These are phyloP conservation scores for Neurospora sp. DNA, from an alignment of 2,329 filamentous ascomycete genomes.

Conservation along the genomic window DNA sequence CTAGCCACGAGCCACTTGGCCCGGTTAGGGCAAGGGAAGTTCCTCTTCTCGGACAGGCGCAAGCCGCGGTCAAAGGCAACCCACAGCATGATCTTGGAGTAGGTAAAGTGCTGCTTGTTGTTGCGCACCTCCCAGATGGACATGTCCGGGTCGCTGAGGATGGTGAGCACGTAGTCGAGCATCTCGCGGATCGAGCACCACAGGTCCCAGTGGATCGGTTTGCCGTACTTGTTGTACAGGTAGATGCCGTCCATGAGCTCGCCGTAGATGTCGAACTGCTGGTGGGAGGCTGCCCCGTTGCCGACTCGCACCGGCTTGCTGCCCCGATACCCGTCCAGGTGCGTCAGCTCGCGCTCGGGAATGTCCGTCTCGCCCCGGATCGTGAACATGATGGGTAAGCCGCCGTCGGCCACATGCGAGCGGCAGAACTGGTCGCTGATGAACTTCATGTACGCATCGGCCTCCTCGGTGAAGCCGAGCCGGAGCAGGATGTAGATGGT, in stretches of 20 bases:
- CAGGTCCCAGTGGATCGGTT: conserved; percentile 65
- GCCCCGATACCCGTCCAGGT: conserved; percentile 62
- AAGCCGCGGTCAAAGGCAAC: conserved; percentile 69
- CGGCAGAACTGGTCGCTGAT: conserved; percentile 61
- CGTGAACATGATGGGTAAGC: conserved; percentile 72
- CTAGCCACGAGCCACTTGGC: conserved; percentile 54
- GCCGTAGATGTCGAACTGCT: conserved; percentile 71
- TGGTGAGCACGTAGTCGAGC: conserved; percentile 59
- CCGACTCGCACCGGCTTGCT: conserved; percentile 67
- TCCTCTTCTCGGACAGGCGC: conserved; percentile 64
- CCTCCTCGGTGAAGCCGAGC: conserved; percentile 65
- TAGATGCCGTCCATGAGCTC: conserved; percentile 71
- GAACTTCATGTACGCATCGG: conserved; percentile 69
- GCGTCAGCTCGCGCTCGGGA: conserved; percentile 56
- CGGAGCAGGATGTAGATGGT: conserved; percentile 69
- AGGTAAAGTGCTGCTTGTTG: conserved; percentile 65
- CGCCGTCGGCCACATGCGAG: conserved; percentile 48
- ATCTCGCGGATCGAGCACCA: conserved; percentile 64
- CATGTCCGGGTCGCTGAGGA: conserved; percentile 62
- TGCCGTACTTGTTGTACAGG: conserved; percentile 70
- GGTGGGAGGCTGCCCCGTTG: conserved; percentile 66
- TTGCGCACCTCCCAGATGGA: conserved; percentile 77
- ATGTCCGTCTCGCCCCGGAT: conserved; percentile 67
- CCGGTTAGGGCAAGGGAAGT: conserved; percentile 63
- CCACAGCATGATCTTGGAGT: conserved; percentile 79